These are phyloP conservation scores for Cystofilobasidium capitatum DNA, from an alignment of 768 basidiomycete species.

Conservation along the genomic window DNA sequence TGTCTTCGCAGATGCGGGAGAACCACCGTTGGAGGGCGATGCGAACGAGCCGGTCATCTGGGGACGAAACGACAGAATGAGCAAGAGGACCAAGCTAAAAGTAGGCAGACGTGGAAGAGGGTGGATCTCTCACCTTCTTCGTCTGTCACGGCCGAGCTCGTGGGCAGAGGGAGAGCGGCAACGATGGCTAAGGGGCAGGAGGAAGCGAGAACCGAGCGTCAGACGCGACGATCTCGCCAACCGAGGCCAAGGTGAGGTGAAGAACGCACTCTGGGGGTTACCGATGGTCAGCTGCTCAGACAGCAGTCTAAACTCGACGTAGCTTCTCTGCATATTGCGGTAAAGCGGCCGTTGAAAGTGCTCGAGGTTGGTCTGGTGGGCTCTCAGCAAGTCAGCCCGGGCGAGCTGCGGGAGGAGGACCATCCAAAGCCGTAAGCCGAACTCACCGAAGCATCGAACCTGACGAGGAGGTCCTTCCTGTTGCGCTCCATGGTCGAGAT, in stretches of 20 bases:
- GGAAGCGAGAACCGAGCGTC: neutral
- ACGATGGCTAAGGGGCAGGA: conserved; percentile 52
- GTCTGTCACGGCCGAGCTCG: conserved; percentile 92
- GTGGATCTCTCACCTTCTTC: conserved; percentile 56
- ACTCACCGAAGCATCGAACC: conserved; percentile 86
- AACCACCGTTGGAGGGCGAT: conserved; percentile 94
- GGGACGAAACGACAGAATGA: neutral
- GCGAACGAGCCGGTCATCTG: conserved; percentile 85
- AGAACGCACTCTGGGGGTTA: conserved; percentile 64
- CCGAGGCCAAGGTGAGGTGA: neutral
- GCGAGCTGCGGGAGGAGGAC: neutral
- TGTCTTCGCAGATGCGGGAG: conserved; percentile 82
- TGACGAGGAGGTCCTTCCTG: conserved; percentile 82
- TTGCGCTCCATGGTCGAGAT: conserved; percentile 90
- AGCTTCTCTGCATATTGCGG: conserved; percentile 88
- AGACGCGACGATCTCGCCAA: neutral
- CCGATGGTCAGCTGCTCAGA: conserved; percentile 79
- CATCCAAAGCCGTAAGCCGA: neutral
- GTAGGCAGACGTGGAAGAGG: neutral
- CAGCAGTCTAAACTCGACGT: conserved; percentile 87
- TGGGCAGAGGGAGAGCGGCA: conserved; percentile 87
- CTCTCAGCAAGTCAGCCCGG: neutral
- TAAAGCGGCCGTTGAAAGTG: conserved; percentile 55
- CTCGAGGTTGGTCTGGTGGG: conserved; percentile 74
- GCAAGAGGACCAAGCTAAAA: neutral